These are phyloP conservation scores for Phyllosticta citrichinensis DNA, from an alignment of 2,329 filamentous ascomycete genomes.

Conservation along the genomic window DNA sequence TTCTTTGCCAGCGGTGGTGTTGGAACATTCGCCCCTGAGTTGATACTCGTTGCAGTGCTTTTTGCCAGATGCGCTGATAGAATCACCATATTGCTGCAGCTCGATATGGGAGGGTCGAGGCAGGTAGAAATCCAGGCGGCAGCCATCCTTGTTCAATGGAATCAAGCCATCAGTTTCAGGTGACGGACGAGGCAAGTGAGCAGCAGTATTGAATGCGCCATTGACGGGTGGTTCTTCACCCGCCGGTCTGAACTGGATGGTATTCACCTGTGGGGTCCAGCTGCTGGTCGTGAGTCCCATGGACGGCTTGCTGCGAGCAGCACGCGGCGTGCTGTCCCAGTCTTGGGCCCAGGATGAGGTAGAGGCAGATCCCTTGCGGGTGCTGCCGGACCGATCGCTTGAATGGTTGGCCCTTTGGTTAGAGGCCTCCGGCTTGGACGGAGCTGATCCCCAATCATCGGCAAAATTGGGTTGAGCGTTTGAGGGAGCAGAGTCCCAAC, in stretches of 20 bases:
- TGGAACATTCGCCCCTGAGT: constrained; percentile 30
- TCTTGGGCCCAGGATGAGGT: not conserved
- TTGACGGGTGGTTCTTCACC: not conserved
- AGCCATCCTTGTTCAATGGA: constrained; percentile 36
- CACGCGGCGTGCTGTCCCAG: not conserved
- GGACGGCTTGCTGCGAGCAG: not conserved
- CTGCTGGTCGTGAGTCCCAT: not conserved
- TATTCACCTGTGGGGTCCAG: not conserved
- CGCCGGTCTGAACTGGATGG: not conserved
- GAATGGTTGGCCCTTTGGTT: not conserved
- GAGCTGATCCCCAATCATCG: constrained; percentile 1
- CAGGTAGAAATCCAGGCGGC: constrained; percentile 39
- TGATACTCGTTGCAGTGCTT: constrained; percentile 44
- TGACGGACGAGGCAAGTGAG: constrained; percentile 4
- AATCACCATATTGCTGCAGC: constrained; percentile 2
- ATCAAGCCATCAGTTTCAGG: constrained; percentile 22
- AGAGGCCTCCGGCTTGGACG: not conserved
- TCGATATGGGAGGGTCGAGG: constrained; percentile 21
- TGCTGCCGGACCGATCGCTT: not conserved
- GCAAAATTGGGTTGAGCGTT: not conserved
- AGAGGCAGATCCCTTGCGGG: not conserved
- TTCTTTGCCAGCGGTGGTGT: not conserved
- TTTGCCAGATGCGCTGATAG: constrained; percentile 15
- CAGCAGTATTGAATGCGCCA: constrained; percentile 1
- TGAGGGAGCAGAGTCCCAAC: not conserved